Conservation (phyloP, 2,329 filamentous ascomycete genomes). For the Fusarium oligoseptatum region DNA sequence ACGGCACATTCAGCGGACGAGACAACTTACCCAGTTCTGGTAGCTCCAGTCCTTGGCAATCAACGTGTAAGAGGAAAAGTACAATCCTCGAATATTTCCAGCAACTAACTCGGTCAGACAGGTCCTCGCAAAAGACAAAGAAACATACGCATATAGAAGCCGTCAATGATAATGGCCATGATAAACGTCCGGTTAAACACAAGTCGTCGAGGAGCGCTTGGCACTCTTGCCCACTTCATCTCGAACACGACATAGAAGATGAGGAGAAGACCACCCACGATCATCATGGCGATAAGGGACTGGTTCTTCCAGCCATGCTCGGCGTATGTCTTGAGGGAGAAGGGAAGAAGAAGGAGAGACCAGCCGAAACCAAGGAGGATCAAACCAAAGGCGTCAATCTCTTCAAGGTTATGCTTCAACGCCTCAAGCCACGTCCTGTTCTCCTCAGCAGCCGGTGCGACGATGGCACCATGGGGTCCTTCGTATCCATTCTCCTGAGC, state of each 20-base stretch:
- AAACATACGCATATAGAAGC: constrained; percentile 48
- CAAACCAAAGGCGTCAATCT: constrained; percentile 54
- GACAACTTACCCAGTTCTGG: constrained; percentile 53
- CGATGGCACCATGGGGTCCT: not conserved
- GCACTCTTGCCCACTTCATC: constrained; percentile 46
- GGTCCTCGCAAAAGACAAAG: no score
- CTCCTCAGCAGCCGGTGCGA: not conserved
- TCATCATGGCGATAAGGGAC: constrained; percentile 59
- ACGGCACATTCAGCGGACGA: constrained; percentile 45
- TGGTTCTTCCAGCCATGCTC: constrained; percentile 56
- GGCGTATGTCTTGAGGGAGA: constrained; percentile 66
- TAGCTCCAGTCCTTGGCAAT: constrained; percentile 57
- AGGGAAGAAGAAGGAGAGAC: constrained; percentile 74
- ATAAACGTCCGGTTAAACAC: constrained; percentile 51
- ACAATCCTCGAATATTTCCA: constrained; percentile 49
- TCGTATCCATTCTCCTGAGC: constrained; percentile 29
- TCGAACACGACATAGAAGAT: constrained; percentile 63
- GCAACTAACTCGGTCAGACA: constrained; percentile 39
- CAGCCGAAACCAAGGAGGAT: constrained; percentile 61
- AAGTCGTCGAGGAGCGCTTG: constrained; percentile 43
- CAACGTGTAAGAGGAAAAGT: constrained; percentile 53
- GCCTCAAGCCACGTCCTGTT: not conserved
- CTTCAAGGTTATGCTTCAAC: constrained; percentile 56
- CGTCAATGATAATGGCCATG: constrained; percentile 47
- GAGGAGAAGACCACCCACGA: constrained; percentile 57